Evolutionary conservation across 257 asterid genomes (phyloP).

Genomic region (Linaria vulgaris): DNA sequence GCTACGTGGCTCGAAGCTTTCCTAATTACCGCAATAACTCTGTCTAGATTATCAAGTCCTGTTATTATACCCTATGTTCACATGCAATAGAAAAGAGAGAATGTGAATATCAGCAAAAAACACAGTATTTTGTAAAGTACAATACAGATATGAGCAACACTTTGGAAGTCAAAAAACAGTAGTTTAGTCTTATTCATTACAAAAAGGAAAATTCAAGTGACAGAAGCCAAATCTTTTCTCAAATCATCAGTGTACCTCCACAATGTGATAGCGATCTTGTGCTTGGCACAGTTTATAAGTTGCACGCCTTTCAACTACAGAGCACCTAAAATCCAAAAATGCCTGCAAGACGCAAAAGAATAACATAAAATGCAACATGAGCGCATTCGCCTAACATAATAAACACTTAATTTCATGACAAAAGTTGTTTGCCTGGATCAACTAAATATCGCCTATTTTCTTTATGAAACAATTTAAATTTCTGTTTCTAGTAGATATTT

Average conservation of each 20-base stretch:
- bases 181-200: slow-evolving; percentile 3
- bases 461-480: slow-evolving; percentile 5
- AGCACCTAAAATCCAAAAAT: slow-evolving; percentile 87
- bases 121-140: slow-evolving; percentile 4
- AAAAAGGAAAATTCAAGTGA: slow-evolving; percentile 4
- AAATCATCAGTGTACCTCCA: slow-evolving; percentile 60
- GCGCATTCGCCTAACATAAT: not conserved
- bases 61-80: slow-evolving; percentile 66
- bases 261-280: slow-evolving; percentile 82
- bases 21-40: slow-evolving; percentile 64
- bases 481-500: not conserved
- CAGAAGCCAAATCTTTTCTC: slow-evolving; percentile 11
- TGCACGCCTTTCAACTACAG: slow-evolving; percentile 93
- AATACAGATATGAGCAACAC: not conserved
- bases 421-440: slow-evolving; percentile 25
- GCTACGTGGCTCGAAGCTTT: slow-evolving; percentile 67
- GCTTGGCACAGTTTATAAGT: slow-evolving; percentile 80
- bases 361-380: slow-evolving; percentile 7
- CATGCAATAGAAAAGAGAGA: slow-evolving; percentile 21
- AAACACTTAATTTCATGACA: not conserved
- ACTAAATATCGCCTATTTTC: slow-evolving; percentile 15
- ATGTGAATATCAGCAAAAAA: slow-evolving; percentile 22
- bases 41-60: slow-evolving; percentile 90
- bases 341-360: slow-evolving; percentile 52
- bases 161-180: not conserved